These are phyloP conservation scores for Lecanosticta acicola DNA, from an alignment of 2,329 filamentous ascomycete species.

Conservation along the genomic window DNA sequence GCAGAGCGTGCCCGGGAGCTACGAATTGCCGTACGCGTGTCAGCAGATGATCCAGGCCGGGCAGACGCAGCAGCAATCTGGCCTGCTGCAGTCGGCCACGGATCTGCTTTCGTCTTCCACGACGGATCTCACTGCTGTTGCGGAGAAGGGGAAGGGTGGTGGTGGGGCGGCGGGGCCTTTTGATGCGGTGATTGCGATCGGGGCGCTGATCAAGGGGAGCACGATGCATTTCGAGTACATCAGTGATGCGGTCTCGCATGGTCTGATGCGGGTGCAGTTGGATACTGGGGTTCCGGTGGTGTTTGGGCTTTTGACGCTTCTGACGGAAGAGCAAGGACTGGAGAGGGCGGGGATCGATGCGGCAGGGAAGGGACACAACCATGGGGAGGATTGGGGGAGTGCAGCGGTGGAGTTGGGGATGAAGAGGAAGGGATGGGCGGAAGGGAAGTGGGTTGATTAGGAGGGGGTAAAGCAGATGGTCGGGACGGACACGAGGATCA, in stretches of 20 bases:
- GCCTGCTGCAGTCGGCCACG: slow-evolving; percentile 60
- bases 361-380: slow-evolving; percentile 64
- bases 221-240: slow-evolving; percentile 99
- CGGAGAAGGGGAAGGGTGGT: neutral
- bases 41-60: slow-evolving; percentile 59
- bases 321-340: slow-evolving; percentile 81
- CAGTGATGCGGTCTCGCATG: slow-evolving; percentile 80
- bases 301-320: slow-evolving; percentile 84
- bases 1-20: slow-evolving; percentile 86
- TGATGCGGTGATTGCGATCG: slow-evolving; percentile 90
- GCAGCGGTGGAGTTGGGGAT: slow-evolving; percentile 91
- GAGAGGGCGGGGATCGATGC: slow-evolving; percentile 67
- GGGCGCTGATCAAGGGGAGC: slow-evolving; percentile 95
- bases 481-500: neutral
- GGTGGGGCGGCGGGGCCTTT: slow-evolving; percentile 51
- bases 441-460: slow-evolving; percentile 55
- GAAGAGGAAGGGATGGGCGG: slow-evolving; percentile 78
- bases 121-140: slow-evolving; percentile 59
- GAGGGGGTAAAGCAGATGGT: neutral
- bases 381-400: slow-evolving; percentile 92
- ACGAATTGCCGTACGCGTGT: slow-evolving; percentile 87
- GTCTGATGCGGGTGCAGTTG: slow-evolving; percentile 88
- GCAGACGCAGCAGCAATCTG: slow-evolving; percentile 63
- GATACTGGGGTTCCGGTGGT: slow-evolving; percentile 85
- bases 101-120: slow-evolving; percentile 66